Base-by-base conservation (phyloP, 225 moss, liverwort and hornwort species). In the Neckera pumila region DNA sequence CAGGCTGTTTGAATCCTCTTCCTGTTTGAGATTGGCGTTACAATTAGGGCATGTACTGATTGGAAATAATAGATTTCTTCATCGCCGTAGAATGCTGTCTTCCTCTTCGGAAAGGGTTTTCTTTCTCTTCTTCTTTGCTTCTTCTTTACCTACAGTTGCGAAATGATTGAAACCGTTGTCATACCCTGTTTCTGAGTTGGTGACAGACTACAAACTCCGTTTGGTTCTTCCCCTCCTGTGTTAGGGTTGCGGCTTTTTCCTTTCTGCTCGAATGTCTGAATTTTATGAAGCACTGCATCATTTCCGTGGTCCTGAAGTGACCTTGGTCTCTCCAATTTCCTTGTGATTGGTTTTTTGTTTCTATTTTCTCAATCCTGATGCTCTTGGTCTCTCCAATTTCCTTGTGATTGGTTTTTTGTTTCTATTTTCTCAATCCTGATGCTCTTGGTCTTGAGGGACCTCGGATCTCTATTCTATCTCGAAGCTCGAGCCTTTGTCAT, bases 1-100 rank as follows among this genome's bases (percentile, higher is more conserved):
- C 34, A 33, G 45, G 10, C 80, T 80, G 87, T 64, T 42, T 25
- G 36, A 31, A 81, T 85, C 69, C 30, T 36, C 45, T 23, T 51
- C 14, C 56, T 73, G 47, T 40, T 76, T 65, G 82, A 77, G 34
- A 60, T 78, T 84, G 45, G 45, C 19, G 56, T 84, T 71, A 31
- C 72, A 65, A 83, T 91, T 86, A 91, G 91, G 89, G 73, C 86
- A 72, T 72, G 83, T 61, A 45, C n/a, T 79, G 86, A 82, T 76
- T 69, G 83, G 40, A 84, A 72, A 56, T 59, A n/a, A 31, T 27
- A 61, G 51, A 76, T 40, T 69, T 53, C 82, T 82, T 28, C 51
- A 42, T 76, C 49, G 38, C 21, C 23, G 58, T 17, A 31, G 82
- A 89, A 89, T 66, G 57, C 27, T 80, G 14, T 69, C 18, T 12